Evolutionary conservation across 805 yeast genomes (phyloP).

Genomic region (Starmerella bacillaris): DNA sequence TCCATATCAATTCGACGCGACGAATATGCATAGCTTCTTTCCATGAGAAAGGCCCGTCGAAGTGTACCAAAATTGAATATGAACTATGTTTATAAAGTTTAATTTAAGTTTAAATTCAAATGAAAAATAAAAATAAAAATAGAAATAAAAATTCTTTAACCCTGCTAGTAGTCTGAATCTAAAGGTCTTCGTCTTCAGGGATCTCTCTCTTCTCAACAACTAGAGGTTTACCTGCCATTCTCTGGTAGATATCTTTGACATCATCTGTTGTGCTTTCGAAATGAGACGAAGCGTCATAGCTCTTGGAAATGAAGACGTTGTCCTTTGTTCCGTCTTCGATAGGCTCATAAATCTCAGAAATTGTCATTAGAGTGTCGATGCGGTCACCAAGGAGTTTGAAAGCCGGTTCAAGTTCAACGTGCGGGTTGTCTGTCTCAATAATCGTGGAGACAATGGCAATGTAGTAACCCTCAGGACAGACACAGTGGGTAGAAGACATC

Average conservation of each 20-base stretch:
- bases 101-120: background rate
- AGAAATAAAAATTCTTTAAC: too few relatives aligned
- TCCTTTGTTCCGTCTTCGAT: slow-evolving; percentile 62
- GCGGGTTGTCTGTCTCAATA: slow-evolving; percentile 84
- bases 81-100: background rate
- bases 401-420: slow-evolving; percentile 82
- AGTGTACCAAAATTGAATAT: background rate
- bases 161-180: too few relatives aligned
- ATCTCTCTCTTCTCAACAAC: slow-evolving; percentile 61
- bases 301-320: slow-evolving; percentile 64
- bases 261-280: slow-evolving; percentile 94
- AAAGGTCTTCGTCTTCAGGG: slow-evolving; percentile 50
- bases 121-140: too few relatives aligned
- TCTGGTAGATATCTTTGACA: slow-evolving; percentile 79
- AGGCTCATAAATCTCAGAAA: slow-evolving; percentile 82
- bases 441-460: slow-evolving; percentile 88
- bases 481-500: slow-evolving; percentile 75
- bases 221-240: slow-evolving; percentile 83
- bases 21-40: too few relatives aligned
- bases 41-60: too few relatives aligned
- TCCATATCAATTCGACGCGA: too few relatives aligned
- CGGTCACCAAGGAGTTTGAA: slow-evolving; percentile 68
- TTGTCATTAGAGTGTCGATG: slow-evolving; percentile 79
- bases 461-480: slow-evolving; percentile 72
- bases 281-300: slow-evolving; percentile 88